A percentile compares a stretch with the other conserved stretches of the same genome.
phyloP scores from a whole-genome alignment of 1,284 basidiomycete genomes.

The Blastosporella zonata region DNA sequence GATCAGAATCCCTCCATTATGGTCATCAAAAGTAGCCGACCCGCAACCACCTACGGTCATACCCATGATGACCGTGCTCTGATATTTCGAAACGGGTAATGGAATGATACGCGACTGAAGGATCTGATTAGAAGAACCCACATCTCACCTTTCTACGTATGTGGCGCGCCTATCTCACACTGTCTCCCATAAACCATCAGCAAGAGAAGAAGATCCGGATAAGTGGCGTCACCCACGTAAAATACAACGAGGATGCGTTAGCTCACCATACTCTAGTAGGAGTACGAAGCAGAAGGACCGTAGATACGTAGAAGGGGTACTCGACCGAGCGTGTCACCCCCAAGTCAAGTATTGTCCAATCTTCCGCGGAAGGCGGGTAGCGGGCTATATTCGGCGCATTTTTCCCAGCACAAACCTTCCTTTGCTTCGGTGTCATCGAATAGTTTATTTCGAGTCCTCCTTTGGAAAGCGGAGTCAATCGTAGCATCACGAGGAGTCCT shows the following conservation, averaged over 20 bases:
- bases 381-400: slow-evolving; percentile 32
- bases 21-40: slow-evolving; percentile 23
- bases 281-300: slow-evolving; percentile 25
- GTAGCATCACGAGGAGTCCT: neutral
- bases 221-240: slow-evolving; percentile 38
- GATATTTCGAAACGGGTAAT: slow-evolving; percentile 15
- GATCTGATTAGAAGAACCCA: slow-evolving; percentile 27
- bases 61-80: slow-evolving; percentile 22
- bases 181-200: slow-evolving; percentile 24
- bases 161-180: slow-evolving; percentile 27
- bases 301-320: slow-evolving; percentile 26
- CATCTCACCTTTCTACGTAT: slow-evolving; percentile 20
- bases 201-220: slow-evolving; percentile 29
- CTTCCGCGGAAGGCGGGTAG: slow-evolving; percentile 41
- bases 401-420: slow-evolving; percentile 37
- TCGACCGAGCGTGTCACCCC: slow-evolving; percentile 29
- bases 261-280: slow-evolving; percentile 17
- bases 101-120: slow-evolving; percentile 22
- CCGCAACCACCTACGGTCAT: slow-evolving; percentile 17
- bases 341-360: slow-evolving; percentile 32
- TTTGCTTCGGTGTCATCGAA: slow-evolving; percentile 30
- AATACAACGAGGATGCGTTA: slow-evolving; percentile 27
- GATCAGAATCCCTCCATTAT: slow-evolving; percentile 10
- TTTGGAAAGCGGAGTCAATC: slow-evolving; percentile 9
- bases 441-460: slow-evolving; percentile 28